phyloP scores from a whole-genome alignment of 306 rosid genomes.

The Rosa rugosa region DNA sequence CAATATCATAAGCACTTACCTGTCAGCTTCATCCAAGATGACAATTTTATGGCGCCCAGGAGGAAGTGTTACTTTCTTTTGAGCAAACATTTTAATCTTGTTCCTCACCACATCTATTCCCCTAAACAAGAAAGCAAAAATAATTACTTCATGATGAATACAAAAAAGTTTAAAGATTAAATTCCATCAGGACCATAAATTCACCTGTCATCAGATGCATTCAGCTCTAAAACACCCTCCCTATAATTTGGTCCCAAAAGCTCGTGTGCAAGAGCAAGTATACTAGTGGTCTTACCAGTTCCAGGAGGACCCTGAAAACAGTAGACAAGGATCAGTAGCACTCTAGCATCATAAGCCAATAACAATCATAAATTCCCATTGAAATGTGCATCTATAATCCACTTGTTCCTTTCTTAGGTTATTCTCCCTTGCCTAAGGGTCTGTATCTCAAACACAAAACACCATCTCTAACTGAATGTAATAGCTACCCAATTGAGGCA shows the following conservation, averaged over 20 bases:
- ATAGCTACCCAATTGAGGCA: neutral
- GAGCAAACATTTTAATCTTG: constrained; percentile 97
- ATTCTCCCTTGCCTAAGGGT: neutral
- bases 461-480: neutral
- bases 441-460: neutral
- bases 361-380: neutral
- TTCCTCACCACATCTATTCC: constrained; percentile 99
- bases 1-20: constrained; percentile 38
- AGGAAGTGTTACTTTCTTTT: constrained; percentile 79
- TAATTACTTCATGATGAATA: neutral
- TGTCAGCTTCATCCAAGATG: constrained; percentile 96
- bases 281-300: constrained; percentile 90
- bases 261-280: constrained; percentile 91
- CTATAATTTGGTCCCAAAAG: constrained; percentile 77
- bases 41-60: constrained; percentile 84
- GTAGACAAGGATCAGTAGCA: constrained; percentile 15
- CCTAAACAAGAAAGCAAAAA: constrained; percentile 33
- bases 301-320: constrained; percentile 91
- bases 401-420: neutral
- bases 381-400: neutral
- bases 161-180: neutral
- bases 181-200: constrained; percentile 2
- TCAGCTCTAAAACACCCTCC: constrained; percentile 91
- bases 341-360: constrained; percentile 9
- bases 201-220: constrained; percentile 95